Base-by-base conservation (phyloP, 495 filamentous ascomycete genomes). In the Podospora australis region DNA sequence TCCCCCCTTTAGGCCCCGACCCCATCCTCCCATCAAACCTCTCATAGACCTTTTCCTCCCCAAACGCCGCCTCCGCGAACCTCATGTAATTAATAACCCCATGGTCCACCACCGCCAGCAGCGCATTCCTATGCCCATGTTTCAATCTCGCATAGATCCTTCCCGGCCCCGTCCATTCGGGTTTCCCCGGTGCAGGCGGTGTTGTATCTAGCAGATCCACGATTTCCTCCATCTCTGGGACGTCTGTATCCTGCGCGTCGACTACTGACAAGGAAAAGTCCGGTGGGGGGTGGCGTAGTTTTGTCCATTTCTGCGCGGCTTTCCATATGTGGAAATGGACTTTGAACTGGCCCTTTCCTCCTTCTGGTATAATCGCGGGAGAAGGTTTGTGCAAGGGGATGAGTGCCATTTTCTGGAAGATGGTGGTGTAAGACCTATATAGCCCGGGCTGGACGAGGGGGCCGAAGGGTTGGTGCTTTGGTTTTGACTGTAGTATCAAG, bases 61-160 rank as follows among this genome's bases (percentile, higher is more conserved):
- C 83, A 66, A 96, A 95, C 10, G 78, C 84, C 9, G 81, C 82
- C 68, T 96, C 90, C 6, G 73, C 81, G 44, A 95, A 68, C 28
- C 86, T 76, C 40, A 96, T 65, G 62, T 87, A 98, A 59, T 90
- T 96, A 24, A 89, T 84, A 23, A 98, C 74, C 0, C 92, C 92
- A 47, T 88, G 76, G 59, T 97, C 92, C 7, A 95, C 87, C 4
- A 97, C 79, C 0, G 90, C 92, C 14, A 98, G 56, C 40, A 96
- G 69, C 6, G 89, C 88, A 62, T 86, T 89, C 49, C 89, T 76
- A 60, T 86, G 84, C 10, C 88, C 92, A 46, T 96, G 81, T 58
- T 86, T 90, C 49, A 96, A 63, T n/a, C 84, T 74, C 49, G 73
- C 70, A 53, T 88, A 89, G 40, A 73, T 42, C 20, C 63, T 56